Evolutionary conservation across 2,329 filamentous ascomycete genomes (phyloP), one percentile per base, ranked within the genome.

Genomic region (Calonectria naviculata): DNA sequence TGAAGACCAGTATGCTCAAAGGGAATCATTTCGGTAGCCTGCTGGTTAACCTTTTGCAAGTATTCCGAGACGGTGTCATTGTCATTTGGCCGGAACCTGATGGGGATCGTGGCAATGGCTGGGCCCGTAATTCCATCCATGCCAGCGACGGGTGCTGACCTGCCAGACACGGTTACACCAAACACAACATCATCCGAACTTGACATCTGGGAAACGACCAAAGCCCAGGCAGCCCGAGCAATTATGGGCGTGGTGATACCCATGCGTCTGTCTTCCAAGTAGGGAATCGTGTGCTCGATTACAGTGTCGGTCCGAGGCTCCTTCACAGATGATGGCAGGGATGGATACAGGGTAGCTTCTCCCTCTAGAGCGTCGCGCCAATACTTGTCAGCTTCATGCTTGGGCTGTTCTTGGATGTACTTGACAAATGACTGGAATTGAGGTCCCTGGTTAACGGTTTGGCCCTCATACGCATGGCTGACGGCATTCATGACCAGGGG

Each of bases 21-120:
- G 5, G 67, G 26, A 6, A 70, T 70, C 70, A 74, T 73, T 6
- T 67, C 71, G 8, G 46, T 60, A 3, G 68, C 41, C 24, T 72
- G 65, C 1, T 44, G 5, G 10, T 78, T 71, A 0, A 77, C 36
- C 0, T 76, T 74, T 24, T 85, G 77, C 19, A 90, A 78, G 66
- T 85, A 88, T 21, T 86, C 78, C 0, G 74, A 71, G 7, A 85
- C 77, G 0, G 77, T 75, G 13, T 62, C 41, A 4, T 65, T 19
- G 1, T 46, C 46, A 87, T 80, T 75, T 13, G 75, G 12, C 0
- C 41, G 29, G 15, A 78, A 38, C 0, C 76, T 65, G 4, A 79
- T 29, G 3, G 78, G 78, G 0, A 80, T 47, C 4, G 63, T 66
- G 21, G 63, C 47, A 17, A 66, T 46, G 2, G 63, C 54, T 21